These are phyloP conservation scores for Parsonsia alboflavescens DNA, from an alignment of 257 asterid genomes.

Conservation along the genomic window DNA sequence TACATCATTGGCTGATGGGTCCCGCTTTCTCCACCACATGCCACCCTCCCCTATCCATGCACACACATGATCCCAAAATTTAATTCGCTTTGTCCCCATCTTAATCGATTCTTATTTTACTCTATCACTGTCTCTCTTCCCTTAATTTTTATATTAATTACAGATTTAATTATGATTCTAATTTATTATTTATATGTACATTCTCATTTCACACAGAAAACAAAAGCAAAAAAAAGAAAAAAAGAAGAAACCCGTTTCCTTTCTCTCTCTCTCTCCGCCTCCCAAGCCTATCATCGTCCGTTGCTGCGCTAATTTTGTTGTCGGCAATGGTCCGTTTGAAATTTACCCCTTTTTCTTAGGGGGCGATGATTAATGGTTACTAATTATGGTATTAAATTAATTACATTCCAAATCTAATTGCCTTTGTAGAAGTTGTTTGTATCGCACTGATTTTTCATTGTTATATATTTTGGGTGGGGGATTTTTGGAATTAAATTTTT, in stretches of 20 bases:
- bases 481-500: neutral
- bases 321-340: slow-evolving; percentile 65
- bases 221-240: neutral
- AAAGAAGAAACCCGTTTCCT: neutral
- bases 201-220: neutral
- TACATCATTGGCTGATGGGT: slow-evolving; percentile 58
- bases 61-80: slow-evolving; percentile 24
- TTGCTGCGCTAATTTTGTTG: slow-evolving; percentile 40
- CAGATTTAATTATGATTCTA: neutral
- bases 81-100: slow-evolving; percentile 34
- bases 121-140: neutral
- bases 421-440: neutral
- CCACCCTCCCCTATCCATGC: slow-evolving; percentile 40
- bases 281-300: slow-evolving; percentile 21
- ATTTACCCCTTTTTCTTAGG: slow-evolving; percentile 25
- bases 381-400: slow-evolving; percentile 33
- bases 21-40: slow-evolving; percentile 51
- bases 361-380: slow-evolving; percentile 37
- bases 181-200: neutral
- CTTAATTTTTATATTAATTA: neutral
- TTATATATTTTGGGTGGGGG: neutral
- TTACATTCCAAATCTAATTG: slow-evolving; percentile 4
- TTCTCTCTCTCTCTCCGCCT: slow-evolving; percentile 5
- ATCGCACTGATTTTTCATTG: no score
- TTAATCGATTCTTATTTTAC: slow-evolving; percentile 15